A percentile compares a stretch with the other conserved stretches of the same genome.
phyloP scores from a whole-genome alignment of 805 yeast genomes.

The Ogataea naganishii region DNA sequence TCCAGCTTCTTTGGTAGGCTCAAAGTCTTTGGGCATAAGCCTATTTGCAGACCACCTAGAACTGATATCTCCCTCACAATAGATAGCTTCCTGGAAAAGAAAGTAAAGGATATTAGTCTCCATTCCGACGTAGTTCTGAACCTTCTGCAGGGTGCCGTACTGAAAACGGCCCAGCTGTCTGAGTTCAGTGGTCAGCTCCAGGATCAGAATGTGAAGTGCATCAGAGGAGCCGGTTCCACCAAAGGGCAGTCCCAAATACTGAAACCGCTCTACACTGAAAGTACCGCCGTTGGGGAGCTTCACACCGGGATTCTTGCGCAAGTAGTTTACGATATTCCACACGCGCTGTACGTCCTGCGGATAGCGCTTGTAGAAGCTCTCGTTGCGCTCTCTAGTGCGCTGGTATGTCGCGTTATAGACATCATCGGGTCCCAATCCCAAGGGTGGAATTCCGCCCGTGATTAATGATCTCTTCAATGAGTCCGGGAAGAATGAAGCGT shows the following conservation, averaged over 20 bases:
- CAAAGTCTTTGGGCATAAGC: conserved; percentile 15
- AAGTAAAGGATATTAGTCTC: conserved; percentile 50
- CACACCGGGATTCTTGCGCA: conserved; percentile 21
- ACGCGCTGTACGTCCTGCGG: conserved; percentile 37
- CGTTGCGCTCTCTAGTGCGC: conserved; percentile 38
- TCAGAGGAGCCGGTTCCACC: conserved; percentile 47
- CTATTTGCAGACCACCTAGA: conserved; percentile 45
- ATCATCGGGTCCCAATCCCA: conserved; percentile 32
- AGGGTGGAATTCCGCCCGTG: conserved; percentile 55
- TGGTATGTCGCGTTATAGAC: conserved; percentile 41
- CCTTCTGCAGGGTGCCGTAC: conserved; percentile 23
- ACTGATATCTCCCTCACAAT: conserved; percentile 33
- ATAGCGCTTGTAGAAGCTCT: conserved; percentile 36
- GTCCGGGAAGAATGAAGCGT: conserved; percentile 34
- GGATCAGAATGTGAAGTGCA: conserved; percentile 33
- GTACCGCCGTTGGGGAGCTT: conserved; percentile 42
- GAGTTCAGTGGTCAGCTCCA: conserved; percentile 32
- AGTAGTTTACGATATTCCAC: conserved; percentile 25
- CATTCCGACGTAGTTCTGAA: conserved; percentile 30
- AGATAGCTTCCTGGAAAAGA: conserved; percentile 51
- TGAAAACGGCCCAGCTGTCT: conserved; percentile 26
- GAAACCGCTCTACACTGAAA: conserved; percentile 42
- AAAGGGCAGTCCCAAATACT: conserved; percentile 41
- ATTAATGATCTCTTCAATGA: conserved; percentile 35
- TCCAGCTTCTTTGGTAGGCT: neutral